Base-by-base conservation (phyloP, 768 basidiomycete genomes). In the Symmetrospora coprosmae region DNA sequence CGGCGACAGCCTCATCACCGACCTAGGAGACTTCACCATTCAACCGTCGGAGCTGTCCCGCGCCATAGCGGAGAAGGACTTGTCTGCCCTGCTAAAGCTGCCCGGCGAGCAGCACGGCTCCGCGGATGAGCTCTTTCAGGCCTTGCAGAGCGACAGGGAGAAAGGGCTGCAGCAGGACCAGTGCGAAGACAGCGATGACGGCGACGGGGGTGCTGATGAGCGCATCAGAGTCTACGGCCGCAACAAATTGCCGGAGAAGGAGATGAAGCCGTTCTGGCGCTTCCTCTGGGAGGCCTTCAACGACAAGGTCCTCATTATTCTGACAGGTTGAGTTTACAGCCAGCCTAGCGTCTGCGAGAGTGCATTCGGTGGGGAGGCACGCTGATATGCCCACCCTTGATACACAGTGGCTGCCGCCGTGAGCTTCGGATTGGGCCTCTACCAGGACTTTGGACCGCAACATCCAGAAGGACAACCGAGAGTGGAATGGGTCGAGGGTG, bases 401-500 rank as follows among this genome's bases (percentile, higher is more conserved):
- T 9, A 13, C 35, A 86, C 84, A 16, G 81, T 94, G 66, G 87
- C 90, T 37, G 91, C 91, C 1, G 80, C 85, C 21, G 78, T 97
- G 31, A 91, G 91, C 16, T 76, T 96, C 31, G 88, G 87, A 11
- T 79, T 96, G 5, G 91, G 91, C 21, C 73, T 97, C 28, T 91
- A 90, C 72, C 85, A 91, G 71, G 87, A 90, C 69, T 84, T 94
- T 68, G 91, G 89, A 4, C 76, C 78, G 0, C 75, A 81, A 0
- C 78, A 78, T 6, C 76, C 80, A 4, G 61, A 73, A 1, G 63
- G 64, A 7, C 77, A 84, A 47, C 82, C 89, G 1, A 81, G 81
- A 19, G 87, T 94, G 9, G 87, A 94, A 67, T 92, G 91, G 90
- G 88, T 96, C 0, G 90, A 94, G 75, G 90, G 75, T 63, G 74